Conservation (phyloP, 1,284 basidiomycete species). For the Malassezia dermatis region DNA sequence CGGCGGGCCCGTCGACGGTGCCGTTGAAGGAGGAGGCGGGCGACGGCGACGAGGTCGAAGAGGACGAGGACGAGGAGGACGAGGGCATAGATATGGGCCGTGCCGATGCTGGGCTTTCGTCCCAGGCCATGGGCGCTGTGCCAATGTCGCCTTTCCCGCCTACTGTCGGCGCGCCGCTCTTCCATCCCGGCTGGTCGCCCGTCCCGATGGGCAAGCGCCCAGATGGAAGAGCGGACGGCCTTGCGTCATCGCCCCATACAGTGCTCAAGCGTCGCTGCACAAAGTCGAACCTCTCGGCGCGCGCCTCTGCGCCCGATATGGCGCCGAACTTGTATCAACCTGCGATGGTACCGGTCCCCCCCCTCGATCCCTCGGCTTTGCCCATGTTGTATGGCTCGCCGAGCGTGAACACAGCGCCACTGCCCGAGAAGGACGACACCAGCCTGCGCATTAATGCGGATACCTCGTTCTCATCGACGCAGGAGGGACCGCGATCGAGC, state of each 20-base stretch:
- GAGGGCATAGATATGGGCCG: neutral
- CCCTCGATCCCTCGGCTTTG: neutral
- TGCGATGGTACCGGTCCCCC: neutral
- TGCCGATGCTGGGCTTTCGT: constrained; percentile 5
- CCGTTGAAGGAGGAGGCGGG: neutral
- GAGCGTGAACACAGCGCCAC: neutral
- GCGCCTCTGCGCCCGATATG: neutral
- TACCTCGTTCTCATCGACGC: neutral
- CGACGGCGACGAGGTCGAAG: constrained; percentile 16
- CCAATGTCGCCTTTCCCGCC: neutral
- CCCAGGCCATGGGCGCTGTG: constrained; percentile 5
- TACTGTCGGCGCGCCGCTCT: neutral
- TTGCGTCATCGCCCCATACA: neutral
- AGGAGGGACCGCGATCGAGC: neutral
- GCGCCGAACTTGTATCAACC: neutral
- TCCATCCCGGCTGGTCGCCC: constrained; percentile 11
- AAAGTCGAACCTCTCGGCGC: constrained; percentile 10
- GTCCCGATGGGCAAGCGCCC: neutral
- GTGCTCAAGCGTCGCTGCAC: constrained; percentile 14
- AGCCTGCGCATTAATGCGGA: neutral
- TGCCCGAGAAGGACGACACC: neutral
- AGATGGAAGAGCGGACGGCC: neutral
- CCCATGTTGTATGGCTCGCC: constrained; percentile 3
- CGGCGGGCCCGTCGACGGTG: neutral
- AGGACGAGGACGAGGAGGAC: constrained; percentile 18